Base-by-base conservation (phyloP, 2,329 filamentous ascomycete species). In the Scytalidium sp. region DNA sequence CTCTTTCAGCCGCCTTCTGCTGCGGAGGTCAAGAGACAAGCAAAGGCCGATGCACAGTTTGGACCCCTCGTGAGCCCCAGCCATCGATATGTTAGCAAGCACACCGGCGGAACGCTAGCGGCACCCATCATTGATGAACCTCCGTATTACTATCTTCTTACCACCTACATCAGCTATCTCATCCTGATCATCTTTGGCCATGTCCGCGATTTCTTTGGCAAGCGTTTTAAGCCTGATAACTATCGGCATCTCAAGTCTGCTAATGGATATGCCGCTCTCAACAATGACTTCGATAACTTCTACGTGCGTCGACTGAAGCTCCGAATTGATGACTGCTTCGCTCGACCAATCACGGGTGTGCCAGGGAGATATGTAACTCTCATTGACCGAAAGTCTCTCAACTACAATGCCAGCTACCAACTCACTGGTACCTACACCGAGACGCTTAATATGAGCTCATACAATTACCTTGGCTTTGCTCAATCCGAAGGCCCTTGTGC, bases 271-370 rank as follows among this genome's bases (percentile, higher is more conserved):
- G 94, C 93, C 10, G 91, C 94, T 2, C 79, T 99, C 57, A 97
- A 97, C 70, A 95, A 91, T 63, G 94, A 99, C 70, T 99, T 99
- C 66, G 94, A 99, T 75, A 97, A 93, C 70, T 99, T 99, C 70
- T 99, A 99, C 71, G 90, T 93, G 50, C 84, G 94, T 50, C 81
- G 94, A 53, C 71, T 99, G 65, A 97, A 99, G 78, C 81, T 91
- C 75, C 85, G 94, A 56, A 90, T 99, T 65, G 95, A 97, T 61
- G 94, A 99, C 70, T 96, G 91, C 75, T 99, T 99, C 68, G 88
- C 93, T 59, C 84, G 94, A 45, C 90, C 93, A 11, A 91, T 88
- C 22, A 95, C 91, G 3, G 94, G 94, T 47, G 94, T 99, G 21
- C 94, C 94, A 8, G 94, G 94, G 50, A 85, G 94, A 55, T 97